Evolutionary conservation across 2,329 filamentous ascomycete genomes (phyloP).

Genomic region (Clarireedia hainanense): DNA sequence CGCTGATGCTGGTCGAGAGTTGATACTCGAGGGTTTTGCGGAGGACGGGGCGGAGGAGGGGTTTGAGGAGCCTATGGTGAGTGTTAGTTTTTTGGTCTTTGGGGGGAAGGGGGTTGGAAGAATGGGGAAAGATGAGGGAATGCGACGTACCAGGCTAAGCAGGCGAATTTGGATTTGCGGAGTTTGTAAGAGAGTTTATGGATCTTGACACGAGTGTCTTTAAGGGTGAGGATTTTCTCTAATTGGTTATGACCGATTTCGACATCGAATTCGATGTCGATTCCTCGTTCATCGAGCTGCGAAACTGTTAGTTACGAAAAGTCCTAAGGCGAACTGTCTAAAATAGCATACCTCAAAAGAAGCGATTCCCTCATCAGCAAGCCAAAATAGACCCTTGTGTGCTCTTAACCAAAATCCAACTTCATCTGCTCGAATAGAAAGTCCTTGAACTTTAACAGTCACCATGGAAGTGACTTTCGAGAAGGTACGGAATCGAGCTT

Average conservation of each 20-base stretch:
- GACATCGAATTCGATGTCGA: conserved; percentile 79
- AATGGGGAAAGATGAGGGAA: background rate
- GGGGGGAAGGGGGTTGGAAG: background rate
- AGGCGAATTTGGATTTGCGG: conserved; percentile 65
- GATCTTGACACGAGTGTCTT: conserved; percentile 68
- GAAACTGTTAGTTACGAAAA: background rate
- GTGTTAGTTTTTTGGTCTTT: background rate
- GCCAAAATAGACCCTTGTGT: conserved; percentile 65
- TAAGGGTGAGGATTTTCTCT: conserved; percentile 74
- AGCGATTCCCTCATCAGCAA: conserved; percentile 77
- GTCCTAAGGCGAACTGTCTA: background rate
- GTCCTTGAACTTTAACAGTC: conserved; percentile 70
- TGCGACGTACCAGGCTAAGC: conserved; percentile 55
- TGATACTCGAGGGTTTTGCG: conserved; percentile 73
- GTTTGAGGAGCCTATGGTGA: conserved; percentile 54
- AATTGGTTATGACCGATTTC: conserved; percentile 71
- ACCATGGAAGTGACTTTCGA: conserved; percentile 60
- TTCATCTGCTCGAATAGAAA: conserved; percentile 78
- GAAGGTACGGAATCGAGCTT: conserved; percentile 62
- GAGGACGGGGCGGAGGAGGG: conserved; percentile 72
- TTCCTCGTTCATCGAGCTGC: conserved; percentile 71
- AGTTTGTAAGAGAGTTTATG: conserved; percentile 81
- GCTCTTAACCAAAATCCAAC: conserved; percentile 83
- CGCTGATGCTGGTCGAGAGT: conserved; percentile 62
- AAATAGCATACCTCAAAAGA: conserved; percentile 50